Percentiles rank a stretch among this genome's conserved stretches.
Evolutionary conservation across 139 green algal species (phyloP).

Genomic region (Chlorella sp.): DNA sequence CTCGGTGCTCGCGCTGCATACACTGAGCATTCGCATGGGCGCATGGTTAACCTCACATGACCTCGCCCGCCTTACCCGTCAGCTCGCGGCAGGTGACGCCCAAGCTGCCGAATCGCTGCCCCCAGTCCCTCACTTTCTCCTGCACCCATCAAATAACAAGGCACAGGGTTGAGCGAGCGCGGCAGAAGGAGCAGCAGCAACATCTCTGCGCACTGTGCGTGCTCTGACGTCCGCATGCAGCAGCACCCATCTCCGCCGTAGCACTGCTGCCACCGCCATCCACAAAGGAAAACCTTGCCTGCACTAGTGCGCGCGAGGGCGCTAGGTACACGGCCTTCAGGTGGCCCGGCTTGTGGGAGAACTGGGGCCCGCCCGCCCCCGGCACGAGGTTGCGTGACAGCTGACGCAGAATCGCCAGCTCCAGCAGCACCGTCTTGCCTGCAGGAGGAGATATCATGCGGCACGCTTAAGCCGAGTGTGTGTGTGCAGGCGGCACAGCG

Average conservation of each 20-base stretch:
- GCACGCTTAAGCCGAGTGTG: too few relatives aligned
- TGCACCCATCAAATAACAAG: conserved; percentile 36
- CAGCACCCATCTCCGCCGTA: not conserved
- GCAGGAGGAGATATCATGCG: not conserved
- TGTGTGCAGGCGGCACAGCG: too few relatives aligned
- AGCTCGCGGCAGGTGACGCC: conserved; percentile 70
- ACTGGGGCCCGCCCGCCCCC: conserved; percentile 23
- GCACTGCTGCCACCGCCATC: not conserved
- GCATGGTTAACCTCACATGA: not conserved
- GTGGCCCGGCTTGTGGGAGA: conserved; percentile 26
- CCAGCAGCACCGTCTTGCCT: conserved; percentile 96
- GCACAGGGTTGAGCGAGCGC: not conserved
- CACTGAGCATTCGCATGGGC: not conserved
- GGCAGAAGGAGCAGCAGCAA: not conserved
- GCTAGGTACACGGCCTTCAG: conserved; percentile 77
- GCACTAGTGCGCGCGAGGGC: conserved; percentile 75
- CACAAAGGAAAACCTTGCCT: not conserved
- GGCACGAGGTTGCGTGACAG: conserved; percentile 51
- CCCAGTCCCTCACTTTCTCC: conserved; percentile 86
- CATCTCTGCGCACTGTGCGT: not conserved
- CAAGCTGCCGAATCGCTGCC: conserved; percentile 60
- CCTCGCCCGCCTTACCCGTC: conserved; percentile 63
- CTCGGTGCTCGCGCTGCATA: too few relatives aligned
- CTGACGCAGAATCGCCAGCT: conserved; percentile 88
- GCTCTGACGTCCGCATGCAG: not conserved